Conservation (phyloP, 2,329 filamentous ascomycete species). For the Pyrenophora seminiperda region DNA sequence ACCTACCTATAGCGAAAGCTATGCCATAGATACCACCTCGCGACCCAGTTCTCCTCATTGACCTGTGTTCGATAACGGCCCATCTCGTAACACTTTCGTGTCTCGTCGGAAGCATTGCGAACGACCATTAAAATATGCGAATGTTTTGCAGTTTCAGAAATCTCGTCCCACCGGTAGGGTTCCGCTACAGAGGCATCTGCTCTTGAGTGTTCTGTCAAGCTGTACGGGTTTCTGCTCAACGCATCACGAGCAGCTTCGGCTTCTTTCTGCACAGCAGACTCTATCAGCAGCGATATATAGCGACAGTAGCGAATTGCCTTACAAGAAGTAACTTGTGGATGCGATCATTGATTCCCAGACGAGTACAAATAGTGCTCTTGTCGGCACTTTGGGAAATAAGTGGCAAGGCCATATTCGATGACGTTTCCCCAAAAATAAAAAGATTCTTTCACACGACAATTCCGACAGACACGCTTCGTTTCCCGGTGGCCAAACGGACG, state of each 20-base stretch:
- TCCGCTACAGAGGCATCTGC: slow-evolving; percentile 35
- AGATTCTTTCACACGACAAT: slow-evolving; percentile 1
- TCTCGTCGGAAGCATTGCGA: slow-evolving; percentile 46
- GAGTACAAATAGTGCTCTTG: slow-evolving; percentile 51
- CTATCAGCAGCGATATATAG: slow-evolving; percentile 10
- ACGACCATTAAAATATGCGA: slow-evolving; percentile 52
- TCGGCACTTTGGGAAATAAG: slow-evolving; percentile 53
- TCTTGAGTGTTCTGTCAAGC: slow-evolving; percentile 48
- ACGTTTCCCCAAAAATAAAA: slow-evolving; percentile 1
- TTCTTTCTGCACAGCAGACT: slow-evolving; percentile 45
- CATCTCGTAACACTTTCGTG: slow-evolving; percentile 49
- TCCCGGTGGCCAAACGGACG: not conserved
- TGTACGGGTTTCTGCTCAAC: slow-evolving; percentile 47
- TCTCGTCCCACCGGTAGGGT: slow-evolving; percentile 55
- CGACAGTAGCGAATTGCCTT: slow-evolving; percentile 11
- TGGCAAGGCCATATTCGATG: slow-evolving; percentile 20
- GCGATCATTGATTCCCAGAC: slow-evolving; percentile 50
- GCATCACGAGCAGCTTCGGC: slow-evolving; percentile 50
- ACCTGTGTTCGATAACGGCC: slow-evolving; percentile 50
- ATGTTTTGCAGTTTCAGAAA: slow-evolving; percentile 56
- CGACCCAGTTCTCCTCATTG: slow-evolving; percentile 57
- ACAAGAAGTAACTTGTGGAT: slow-evolving; percentile 55
- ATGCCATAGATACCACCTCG: slow-evolving; percentile 59
- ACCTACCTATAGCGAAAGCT: slow-evolving; percentile 53
- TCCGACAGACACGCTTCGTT: not conserved